Evolutionary conservation across 345 rosid genomes (phyloP).

Genomic region (Euphorbia lathyris): DNA sequence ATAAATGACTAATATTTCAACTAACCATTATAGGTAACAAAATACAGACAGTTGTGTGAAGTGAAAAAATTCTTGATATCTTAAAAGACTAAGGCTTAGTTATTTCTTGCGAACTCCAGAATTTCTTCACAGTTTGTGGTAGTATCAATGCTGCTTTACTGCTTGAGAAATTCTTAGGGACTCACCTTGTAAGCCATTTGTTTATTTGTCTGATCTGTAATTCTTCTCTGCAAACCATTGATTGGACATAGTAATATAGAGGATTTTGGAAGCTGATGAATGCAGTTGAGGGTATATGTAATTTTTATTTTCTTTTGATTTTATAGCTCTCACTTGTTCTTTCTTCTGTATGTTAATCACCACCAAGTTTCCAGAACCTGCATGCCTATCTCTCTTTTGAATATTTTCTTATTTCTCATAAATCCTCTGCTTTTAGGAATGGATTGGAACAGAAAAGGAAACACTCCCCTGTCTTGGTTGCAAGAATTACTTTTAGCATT

Average conservation of each 20-base stretch:
- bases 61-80: background rate
- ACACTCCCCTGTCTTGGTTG: conserved; percentile 45
- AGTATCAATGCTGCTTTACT: background rate
- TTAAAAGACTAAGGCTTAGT: background rate
- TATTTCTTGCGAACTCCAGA: background rate
- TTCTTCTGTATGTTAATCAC: background rate
- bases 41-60: background rate
- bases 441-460: conserved; percentile 37
- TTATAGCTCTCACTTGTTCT: background rate
- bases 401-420: conserved; percentile 4
- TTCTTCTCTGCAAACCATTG: background rate
- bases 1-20: background rate
- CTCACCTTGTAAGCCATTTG: background rate
- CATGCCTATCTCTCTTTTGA: background rate
- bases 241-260: background rate
- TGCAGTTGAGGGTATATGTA: background rate
- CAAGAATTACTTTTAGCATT: conserved; percentile 54
- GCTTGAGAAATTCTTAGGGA: background rate
- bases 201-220: background rate
- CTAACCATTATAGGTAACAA: background rate
- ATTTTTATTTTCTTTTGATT: background rate
- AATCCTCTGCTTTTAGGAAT: conserved; percentile 36
- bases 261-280: background rate
- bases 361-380: background rate
- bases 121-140: background rate